Base-by-base conservation (phyloP, 257 asterid genomes). In the Euphrasia confusa region DNA sequence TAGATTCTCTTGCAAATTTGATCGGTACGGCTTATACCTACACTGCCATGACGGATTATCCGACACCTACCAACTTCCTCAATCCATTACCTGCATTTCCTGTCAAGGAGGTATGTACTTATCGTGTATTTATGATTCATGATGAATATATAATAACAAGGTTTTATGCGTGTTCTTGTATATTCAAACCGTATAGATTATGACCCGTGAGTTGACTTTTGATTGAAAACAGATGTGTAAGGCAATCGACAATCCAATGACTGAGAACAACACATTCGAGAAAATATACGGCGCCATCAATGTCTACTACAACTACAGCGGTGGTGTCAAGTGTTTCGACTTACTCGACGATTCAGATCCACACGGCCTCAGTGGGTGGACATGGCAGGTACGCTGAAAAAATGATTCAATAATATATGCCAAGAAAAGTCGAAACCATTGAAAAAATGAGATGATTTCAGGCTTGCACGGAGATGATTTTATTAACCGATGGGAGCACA, bases 1-100 rank as follows among this genome's bases (percentile, higher is more conserved):
- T 13, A 68, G 82, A 37, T 4, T 28, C 27, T 56, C 70, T 91
- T 14, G 74, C 68, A 53, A 37, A 68, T 70, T 91, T 96, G 98
- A 74, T 91, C 10, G 10, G 32, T 0, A 81, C 89, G 21, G 96
- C 96, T 7, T 83, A 10, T 32, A 39, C 68, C 28, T 91, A 88
- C 75, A 77, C 95, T 7, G 96, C 95, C 68, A 91, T 91, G 98
- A 88, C 96, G 14, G 98, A 91, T 75, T 91, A 91, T 75, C 98
- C 96, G 61, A 91, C 90, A 52, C 87, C 90, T 30, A 55, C 87
- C 37, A 84, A 84, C 74, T 91, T 91, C 63, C 95, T 91, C 47
- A 79, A 78, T 67, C 96, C 95, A n/a, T 67, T 91, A 79, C 98
- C 98, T 42, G 90, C 96, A 5, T 68, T 72, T 73, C 98, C 98